Evolutionary conservation across 2,329 filamentous ascomycete genomes (phyloP).

Genomic region (Fusarium nodosum): DNA sequence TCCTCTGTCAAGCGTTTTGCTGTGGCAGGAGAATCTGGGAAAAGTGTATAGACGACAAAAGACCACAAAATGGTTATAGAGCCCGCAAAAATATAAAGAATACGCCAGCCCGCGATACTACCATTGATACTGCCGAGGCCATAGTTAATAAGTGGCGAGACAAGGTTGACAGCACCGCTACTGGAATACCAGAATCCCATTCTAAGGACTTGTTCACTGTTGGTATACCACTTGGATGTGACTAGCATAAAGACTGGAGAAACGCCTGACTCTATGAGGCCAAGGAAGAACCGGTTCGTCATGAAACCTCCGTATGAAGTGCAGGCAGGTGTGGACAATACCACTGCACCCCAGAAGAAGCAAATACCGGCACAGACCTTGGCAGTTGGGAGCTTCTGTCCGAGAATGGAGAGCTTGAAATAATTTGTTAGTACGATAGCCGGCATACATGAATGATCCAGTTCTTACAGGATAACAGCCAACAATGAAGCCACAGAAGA

Average conservation of each 20-base stretch:
- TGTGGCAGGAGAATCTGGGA: background rate
- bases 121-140: background rate
- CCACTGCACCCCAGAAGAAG: background rate
- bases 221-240: background rate
- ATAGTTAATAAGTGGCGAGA: background rate
- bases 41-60: background rate
- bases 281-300: background rate
- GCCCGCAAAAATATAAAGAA: background rate
- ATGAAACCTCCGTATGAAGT: background rate
- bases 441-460: background rate
- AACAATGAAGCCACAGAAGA: background rate
- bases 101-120: background rate
- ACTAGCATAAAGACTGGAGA: conserved; percentile 2
- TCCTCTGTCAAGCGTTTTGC: background rate
- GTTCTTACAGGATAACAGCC: background rate
- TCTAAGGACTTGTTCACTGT: background rate
- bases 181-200: background rate
- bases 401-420: background rate
- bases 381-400: background rate
- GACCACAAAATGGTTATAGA: background rate
- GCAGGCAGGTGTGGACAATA: background rate
- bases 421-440: background rate
- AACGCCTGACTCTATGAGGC: background rate
- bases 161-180: background rate
- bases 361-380: background rate